Evolutionary conservation across 179 eudicot genomes (phyloP).

Genomic region (Spinacia oleracea): DNA sequence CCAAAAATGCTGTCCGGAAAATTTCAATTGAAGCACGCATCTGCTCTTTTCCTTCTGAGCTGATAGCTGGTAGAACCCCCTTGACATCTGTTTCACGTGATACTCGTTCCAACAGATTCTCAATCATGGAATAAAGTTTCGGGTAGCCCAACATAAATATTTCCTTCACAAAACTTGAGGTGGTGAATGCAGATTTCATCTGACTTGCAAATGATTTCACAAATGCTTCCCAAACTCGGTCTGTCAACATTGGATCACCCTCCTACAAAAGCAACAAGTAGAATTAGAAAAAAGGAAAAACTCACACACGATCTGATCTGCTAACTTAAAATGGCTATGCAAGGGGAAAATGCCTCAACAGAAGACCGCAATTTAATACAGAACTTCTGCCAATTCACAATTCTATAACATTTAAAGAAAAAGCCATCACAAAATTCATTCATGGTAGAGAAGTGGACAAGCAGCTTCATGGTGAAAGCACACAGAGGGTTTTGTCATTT

Average conservation of each 20-base stretch:
- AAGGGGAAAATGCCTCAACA: background rate
- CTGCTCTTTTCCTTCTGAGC: slow-evolving; percentile 71
- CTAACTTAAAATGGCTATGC: background rate
- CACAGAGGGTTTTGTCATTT: background rate
- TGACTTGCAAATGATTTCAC: slow-evolving; percentile 86
- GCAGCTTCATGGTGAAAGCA: background rate
- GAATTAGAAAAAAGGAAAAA: slow-evolving; percentile 23
- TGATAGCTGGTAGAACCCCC: slow-evolving; percentile 86
- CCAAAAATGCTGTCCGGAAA: slow-evolving; percentile 73
- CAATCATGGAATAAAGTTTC: slow-evolving; percentile 73
- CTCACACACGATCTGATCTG: background rate
- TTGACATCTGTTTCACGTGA: slow-evolving; percentile 93
- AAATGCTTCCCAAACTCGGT: slow-evolving; percentile 93
- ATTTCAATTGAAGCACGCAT: slow-evolving; percentile 67
- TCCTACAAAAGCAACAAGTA: slow-evolving; percentile 48
- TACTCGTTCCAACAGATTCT: slow-evolving; percentile 82
- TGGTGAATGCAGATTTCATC: slow-evolving; percentile 84
- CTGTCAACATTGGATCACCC: slow-evolving; percentile 80
- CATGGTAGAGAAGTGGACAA: background rate
- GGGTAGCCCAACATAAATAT: slow-evolving; percentile 85
- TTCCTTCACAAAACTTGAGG: slow-evolving; percentile 92
- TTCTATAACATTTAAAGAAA: background rate
- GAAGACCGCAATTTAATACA: background rate
- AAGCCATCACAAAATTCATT: background rate
- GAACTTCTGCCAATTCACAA: background rate